Evolutionary conservation across 257 asterid genomes (phyloP).

Genomic region (Eucommia ulmoides): DNA sequence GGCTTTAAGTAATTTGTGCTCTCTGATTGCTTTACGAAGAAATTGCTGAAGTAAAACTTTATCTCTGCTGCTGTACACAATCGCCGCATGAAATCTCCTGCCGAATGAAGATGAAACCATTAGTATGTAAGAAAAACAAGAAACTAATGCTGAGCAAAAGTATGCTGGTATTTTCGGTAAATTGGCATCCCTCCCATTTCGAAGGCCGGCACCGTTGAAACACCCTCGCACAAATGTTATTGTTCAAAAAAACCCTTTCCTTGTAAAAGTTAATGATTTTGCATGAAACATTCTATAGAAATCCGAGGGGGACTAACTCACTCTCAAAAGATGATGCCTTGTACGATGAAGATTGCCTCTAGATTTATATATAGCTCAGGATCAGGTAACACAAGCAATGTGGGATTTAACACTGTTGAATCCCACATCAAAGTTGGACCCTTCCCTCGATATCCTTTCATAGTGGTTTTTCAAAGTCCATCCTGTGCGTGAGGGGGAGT

Average conservation of each 20-base stretch:
- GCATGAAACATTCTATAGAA: not conserved
- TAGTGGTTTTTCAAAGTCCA: too few relatives aligned
- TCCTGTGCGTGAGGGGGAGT: too few relatives aligned
- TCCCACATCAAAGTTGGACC: too few relatives aligned
- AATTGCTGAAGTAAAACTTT: conserved; percentile 37
- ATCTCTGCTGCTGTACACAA: conserved; percentile 75
- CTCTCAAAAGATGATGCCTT: too few relatives aligned
- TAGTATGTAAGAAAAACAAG: conserved; percentile 5
- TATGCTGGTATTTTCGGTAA: too few relatives aligned
- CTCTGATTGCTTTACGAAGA: conserved; percentile 15
- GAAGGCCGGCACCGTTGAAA: too few relatives aligned
- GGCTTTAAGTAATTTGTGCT: conserved; percentile 37
- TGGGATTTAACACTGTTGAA: too few relatives aligned
- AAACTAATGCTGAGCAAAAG: conserved; percentile 1
- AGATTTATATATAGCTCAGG: too few relatives aligned
- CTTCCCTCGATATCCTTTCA: too few relatives aligned
- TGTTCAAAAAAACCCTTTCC: not conserved
- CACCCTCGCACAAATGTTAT: not conserved
- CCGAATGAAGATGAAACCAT: conserved; percentile 4
- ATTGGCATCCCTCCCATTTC: too few relatives aligned
- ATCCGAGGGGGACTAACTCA: not conserved
- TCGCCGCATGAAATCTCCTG: conserved; percentile 45
- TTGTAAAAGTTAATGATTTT: not conserved
- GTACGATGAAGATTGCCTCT: too few relatives aligned
- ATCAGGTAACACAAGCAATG: too few relatives aligned